phyloP scores from a whole-genome alignment of 139 green algal genomes.

The Tetradesmus obliquus region DNA sequence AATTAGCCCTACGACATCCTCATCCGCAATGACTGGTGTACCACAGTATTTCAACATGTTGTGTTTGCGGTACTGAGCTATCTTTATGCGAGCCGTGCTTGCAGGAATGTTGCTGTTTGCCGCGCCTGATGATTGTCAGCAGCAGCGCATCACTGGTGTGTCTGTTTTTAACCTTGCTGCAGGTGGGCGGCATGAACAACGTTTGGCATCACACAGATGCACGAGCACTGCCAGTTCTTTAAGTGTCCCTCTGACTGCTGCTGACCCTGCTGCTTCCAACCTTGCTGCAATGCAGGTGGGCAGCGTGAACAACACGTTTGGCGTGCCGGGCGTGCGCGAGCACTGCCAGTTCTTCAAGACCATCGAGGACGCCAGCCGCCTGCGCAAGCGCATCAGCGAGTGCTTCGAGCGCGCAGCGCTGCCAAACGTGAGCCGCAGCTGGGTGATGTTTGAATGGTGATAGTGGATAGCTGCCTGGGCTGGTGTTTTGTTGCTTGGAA shows the following conservation, averaged over 20 bases:
- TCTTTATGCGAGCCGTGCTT: background rate
- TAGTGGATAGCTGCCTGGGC: too few species aligned
- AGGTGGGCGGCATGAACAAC: conserved; percentile 47
- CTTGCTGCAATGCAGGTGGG: conserved; percentile 44
- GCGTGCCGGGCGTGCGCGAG: conserved; percentile 83
- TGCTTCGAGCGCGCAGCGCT: conserved; percentile 93
- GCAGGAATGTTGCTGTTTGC: background rate
- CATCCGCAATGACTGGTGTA: conserved; percentile 39
- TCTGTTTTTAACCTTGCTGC: too few species aligned
- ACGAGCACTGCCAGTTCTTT: conserved; percentile 88
- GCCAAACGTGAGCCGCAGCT: conserved; percentile 49
- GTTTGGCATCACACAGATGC: conserved; percentile 83
- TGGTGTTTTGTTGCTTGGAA: too few species aligned
- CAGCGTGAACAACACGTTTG: conserved; percentile 93
- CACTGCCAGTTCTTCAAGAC: conserved; percentile 91
- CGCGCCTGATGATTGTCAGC: too few species aligned
- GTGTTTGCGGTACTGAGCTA: too few species aligned
- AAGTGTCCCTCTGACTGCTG: conserved; percentile 55
- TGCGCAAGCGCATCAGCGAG: conserved; percentile 81
- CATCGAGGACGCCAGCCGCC: conserved; percentile 81
- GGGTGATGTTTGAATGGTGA: background rate
- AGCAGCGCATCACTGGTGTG: too few species aligned
- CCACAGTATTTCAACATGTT: too few species aligned
- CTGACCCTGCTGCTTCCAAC: background rate
- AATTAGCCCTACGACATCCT: conserved; percentile 86